A percentile compares a stretch with the other conserved stretches of the same genome.
Evolutionary conservation across 2,329 filamentous ascomycete genomes (phyloP).

Genomic region (Coniochaeta sp.): DNA sequence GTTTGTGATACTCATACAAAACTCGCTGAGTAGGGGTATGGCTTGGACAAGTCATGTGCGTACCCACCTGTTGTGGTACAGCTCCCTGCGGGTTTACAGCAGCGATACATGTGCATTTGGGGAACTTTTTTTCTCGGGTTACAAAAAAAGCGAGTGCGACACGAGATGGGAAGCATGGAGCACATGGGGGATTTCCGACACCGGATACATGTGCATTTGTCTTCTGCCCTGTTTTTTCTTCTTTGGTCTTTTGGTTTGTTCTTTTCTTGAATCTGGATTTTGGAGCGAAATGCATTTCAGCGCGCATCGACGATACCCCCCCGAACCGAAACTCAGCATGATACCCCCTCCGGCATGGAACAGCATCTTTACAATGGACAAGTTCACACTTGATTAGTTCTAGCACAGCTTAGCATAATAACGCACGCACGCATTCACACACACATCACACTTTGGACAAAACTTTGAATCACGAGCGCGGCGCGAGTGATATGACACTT

Average conservation of each 20-base stretch:
- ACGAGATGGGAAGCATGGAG: neutral
- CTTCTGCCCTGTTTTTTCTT: neutral
- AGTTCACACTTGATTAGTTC: neutral
- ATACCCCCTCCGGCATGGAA: slow-evolving; percentile 1
- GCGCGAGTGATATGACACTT: neutral
- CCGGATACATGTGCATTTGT: neutral
- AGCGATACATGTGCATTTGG: neutral
- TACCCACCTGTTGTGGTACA: neutral
- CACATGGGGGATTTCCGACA: neutral
- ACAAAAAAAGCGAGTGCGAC: neutral
- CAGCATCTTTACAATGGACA: neutral
- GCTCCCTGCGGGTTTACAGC: neutral
- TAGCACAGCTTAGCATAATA: neutral
- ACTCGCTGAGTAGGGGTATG: neutral
- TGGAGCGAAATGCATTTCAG: neutral
- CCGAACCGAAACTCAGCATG: neutral
- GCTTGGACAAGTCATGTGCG: neutral
- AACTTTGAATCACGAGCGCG: neutral
- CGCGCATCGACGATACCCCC: neutral
- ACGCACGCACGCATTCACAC: neutral
- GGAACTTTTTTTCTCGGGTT: neutral
- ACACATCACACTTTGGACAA: neutral
- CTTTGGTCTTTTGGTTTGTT: neutral
- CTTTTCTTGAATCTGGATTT: neutral
- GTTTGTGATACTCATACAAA: neutral